These are phyloP conservation scores for Pseudotsuga menziesii DNA, from an alignment of 75 land plant species.

Conservation along the genomic window DNA sequence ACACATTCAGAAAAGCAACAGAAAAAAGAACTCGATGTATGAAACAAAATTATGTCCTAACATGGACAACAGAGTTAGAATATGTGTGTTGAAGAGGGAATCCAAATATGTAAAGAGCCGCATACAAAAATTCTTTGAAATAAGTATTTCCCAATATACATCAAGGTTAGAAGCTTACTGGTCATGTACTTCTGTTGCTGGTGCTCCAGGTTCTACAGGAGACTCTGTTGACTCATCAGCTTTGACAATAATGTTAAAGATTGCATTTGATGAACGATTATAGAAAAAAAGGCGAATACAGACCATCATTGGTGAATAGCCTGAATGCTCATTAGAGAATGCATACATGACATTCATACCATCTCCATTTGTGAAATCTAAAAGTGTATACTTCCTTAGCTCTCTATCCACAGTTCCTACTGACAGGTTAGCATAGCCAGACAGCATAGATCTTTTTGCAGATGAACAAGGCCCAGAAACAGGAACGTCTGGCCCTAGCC, in stretches of 20 bases:
- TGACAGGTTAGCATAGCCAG: constrained; percentile 53
- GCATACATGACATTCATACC: constrained; percentile 81
- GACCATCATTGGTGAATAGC: constrained; percentile 18
- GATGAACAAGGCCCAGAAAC: constrained; percentile 11
- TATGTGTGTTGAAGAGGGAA: no score
- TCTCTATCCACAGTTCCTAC: constrained; percentile 40
- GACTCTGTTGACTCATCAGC: constrained; percentile 2
- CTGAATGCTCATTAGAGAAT: constrained; percentile 48
- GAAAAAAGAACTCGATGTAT: not conserved
- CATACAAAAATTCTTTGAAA: no score
- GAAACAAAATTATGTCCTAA: no score
- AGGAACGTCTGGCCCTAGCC: constrained; percentile 58
- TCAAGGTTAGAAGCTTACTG: not conserved
- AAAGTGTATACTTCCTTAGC: constrained; percentile 44
- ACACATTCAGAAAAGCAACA: not conserved
- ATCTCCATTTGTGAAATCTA: constrained; percentile 77
- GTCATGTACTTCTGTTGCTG: not conserved
- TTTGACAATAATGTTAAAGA: constrained; percentile 11
- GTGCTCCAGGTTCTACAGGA: not conserved
- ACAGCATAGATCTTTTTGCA: constrained; percentile 7
- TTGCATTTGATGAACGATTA: constrained; percentile 5
- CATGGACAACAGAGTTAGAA: no score
- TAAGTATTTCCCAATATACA: no score
- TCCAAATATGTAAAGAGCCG: no score
- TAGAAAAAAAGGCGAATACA: constrained; percentile 8